A percentile compares a stretch with the other conserved stretches of the same genome.
phyloP scores from a whole-genome alignment of 495 filamentous ascomycete species.

The Trichoderma gamsii region DNA sequence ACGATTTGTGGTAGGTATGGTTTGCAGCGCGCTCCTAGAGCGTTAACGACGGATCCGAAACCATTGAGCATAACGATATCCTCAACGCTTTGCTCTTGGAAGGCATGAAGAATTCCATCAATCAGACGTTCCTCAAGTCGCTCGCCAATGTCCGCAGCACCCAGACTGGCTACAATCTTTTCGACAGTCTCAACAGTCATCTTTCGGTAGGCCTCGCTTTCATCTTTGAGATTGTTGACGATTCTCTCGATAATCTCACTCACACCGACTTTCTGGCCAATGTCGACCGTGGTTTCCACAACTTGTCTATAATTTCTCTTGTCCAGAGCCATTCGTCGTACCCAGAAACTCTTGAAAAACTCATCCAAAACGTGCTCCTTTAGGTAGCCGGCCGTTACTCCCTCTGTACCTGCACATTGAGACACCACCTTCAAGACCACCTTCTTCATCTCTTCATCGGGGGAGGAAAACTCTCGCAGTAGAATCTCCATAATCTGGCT shows the following conservation, averaged over 20 bases:
- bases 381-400: slow-evolving; percentile 89
- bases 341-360: slow-evolving; percentile 99
- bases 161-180: slow-evolving; percentile 86
- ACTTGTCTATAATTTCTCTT: slow-evolving; percentile 96
- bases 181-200: slow-evolving; percentile 98
- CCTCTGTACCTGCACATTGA: slow-evolving; percentile 91
- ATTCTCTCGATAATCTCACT: slow-evolving; percentile 91
- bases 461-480: slow-evolving; percentile 88
- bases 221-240: slow-evolving; percentile 93
- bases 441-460: slow-evolving; percentile 99
- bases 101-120: slow-evolving; percentile 93
- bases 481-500: slow-evolving; percentile 98
- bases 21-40: slow-evolving; percentile 88
- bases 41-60: slow-evolving; percentile 97
- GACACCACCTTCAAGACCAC: slow-evolving; percentile 95
- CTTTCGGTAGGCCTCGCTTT: slow-evolving; percentile 96
- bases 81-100: slow-evolving; percentile 97
- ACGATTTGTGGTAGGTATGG: slow-evolving; percentile 95
- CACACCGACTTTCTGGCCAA: slow-evolving; percentile 93
- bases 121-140: slow-evolving; percentile 87
- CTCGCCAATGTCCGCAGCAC: slow-evolving; percentile 89
- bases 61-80: slow-evolving; percentile 95
- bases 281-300: slow-evolving; percentile 94
- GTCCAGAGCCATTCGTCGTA: slow-evolving; percentile 91
- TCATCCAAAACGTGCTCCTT: slow-evolving; percentile 92